Percentiles rank a stretch among this genome's conserved stretches.
These are phyloP conservation scores for Coemansia sp. DNA, from an alignment of 192 early-diverging fungal species.

Conservation along the genomic window DNA sequence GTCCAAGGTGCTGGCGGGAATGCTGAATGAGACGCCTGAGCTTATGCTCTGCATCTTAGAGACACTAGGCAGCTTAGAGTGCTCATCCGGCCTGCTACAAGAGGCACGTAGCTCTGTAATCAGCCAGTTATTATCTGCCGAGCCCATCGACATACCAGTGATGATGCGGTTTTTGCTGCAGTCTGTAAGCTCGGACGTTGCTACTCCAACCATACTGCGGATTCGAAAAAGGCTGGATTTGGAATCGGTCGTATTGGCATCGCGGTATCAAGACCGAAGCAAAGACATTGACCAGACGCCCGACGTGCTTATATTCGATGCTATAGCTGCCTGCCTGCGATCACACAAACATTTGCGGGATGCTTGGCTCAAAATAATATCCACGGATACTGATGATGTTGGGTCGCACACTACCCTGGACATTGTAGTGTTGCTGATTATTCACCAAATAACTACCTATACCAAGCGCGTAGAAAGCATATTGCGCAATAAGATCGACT, in stretches of 20 bases:
- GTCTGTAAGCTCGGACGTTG: constrained; percentile 52
- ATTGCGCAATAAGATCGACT: constrained; percentile 25
- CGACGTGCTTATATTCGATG: constrained; percentile 57
- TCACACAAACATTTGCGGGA: constrained; percentile 68
- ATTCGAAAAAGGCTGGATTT: constrained; percentile 67
- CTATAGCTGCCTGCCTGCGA: constrained; percentile 62
- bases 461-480: constrained; percentile 33
- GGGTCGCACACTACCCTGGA: constrained; percentile 50
- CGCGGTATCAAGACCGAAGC: neutral
- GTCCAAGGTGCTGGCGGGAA: constrained; percentile 58
- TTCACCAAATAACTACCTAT: constrained; percentile 40
- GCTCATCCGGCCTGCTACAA: constrained; percentile 22
- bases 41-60: constrained; percentile 70
- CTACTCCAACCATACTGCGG: constrained; percentile 20
- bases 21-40: constrained; percentile 59
- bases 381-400: constrained; percentile 34
- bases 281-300: constrained; percentile 20
- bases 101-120: constrained; percentile 60
- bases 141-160: constrained; percentile 67
- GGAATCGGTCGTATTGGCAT: constrained; percentile 54
- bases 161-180: constrained; percentile 73
- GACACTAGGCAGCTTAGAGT: constrained; percentile 66
- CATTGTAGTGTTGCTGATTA: constrained; percentile 42
- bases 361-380: constrained; percentile 66
- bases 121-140: constrained; percentile 61